A percentile compares a stretch with the other conserved stretches of the same genome.
Conservation (phyloP, 139 green algal species). For the Yamagishiella unicocca region DNA sequence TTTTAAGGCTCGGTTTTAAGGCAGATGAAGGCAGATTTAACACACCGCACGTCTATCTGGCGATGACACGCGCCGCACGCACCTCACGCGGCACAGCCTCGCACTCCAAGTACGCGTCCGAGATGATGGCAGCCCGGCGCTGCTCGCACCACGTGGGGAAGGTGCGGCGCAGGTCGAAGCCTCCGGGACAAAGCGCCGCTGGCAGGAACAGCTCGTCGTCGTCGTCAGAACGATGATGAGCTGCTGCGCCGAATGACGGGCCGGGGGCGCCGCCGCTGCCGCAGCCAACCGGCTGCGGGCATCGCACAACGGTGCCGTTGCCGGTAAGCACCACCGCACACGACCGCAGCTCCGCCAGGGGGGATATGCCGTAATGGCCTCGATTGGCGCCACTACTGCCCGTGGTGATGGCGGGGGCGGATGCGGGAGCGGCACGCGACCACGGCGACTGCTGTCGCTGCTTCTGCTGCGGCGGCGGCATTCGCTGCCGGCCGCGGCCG, state of each 20-base stretch:
- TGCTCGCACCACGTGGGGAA: background rate
- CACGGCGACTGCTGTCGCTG: background rate
- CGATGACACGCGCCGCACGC: no score
- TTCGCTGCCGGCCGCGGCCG: background rate
- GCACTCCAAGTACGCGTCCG: slow-evolving; percentile 1
- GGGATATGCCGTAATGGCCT: no score
- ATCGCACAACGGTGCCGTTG: background rate
- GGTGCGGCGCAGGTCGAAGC: background rate
- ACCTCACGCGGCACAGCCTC: background rate
- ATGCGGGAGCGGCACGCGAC: no score
- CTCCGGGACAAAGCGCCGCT: background rate
- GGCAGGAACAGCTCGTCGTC: slow-evolving; percentile 5
- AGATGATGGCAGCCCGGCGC: background rate
- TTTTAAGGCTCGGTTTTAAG: no score
- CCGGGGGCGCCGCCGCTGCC: background rate
- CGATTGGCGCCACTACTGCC: no score
- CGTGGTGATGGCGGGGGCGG: background rate
- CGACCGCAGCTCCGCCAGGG: background rate
- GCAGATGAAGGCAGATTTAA: no score
- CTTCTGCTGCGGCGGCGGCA: no score
- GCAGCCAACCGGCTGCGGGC: background rate
- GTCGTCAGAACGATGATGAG: background rate
- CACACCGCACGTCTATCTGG: no score
- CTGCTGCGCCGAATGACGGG: background rate
- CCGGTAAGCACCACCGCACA: background rate